These are phyloP conservation scores for Plasmodium cynomolgi DNA, from an alignment of 169 alveolate genomes.

Conservation along the genomic window DNA sequence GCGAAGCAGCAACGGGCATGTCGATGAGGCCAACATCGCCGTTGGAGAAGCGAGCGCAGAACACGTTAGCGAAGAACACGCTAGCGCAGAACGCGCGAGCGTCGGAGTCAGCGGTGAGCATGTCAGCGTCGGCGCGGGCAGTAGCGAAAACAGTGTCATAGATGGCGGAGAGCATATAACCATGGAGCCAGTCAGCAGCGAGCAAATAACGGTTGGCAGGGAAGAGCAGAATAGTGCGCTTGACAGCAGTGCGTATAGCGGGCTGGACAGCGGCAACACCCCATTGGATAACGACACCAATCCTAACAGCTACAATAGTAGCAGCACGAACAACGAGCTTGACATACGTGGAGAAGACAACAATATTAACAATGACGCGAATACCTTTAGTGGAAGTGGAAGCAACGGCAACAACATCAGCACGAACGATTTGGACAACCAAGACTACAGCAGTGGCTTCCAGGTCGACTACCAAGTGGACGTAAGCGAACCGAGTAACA, in stretches of 20 bases:
- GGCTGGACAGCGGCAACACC: not conserved
- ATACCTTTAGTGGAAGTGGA: not conserved
- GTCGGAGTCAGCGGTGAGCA: not conserved
- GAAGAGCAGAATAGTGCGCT: not conserved
- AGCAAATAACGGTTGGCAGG: not conserved
- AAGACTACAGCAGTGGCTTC: not conserved
- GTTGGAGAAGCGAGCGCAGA: not conserved
- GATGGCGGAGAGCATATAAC: not conserved
- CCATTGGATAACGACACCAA: not conserved
- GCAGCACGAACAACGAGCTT: not conserved
- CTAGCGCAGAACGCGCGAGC: too few relatives aligned
- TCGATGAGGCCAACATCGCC: not conserved
- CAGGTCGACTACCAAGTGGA: not conserved
- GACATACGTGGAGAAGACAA: not conserved
- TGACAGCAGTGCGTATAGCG: not conserved
- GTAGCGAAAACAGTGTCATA: not conserved
- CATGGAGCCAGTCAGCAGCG: not conserved
- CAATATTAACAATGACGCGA: conserved; percentile 4
- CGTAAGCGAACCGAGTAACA: not conserved
- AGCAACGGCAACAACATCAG: not conserved
- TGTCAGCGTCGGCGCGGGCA: not conserved
- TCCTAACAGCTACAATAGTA: not conserved
- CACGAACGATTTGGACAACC: not conserved
- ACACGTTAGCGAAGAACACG: not conserved
- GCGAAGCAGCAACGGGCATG: not conserved